phyloP scores from a whole-genome alignment of 176 grass and related monocot species.

The Ananas comosus region DNA sequence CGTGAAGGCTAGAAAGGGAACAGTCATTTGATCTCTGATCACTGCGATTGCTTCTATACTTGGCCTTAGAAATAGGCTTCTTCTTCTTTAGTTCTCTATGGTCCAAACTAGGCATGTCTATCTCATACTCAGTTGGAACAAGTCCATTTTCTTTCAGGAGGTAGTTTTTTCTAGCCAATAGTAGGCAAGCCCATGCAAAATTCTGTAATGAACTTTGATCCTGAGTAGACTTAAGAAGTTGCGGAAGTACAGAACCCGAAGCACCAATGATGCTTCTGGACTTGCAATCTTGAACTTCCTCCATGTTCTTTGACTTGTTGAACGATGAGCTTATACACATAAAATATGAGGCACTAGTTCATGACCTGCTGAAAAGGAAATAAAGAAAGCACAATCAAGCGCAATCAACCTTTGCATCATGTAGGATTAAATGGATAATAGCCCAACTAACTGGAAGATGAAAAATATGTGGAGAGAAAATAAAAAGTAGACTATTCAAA shows the following conservation, averaged over 20 bases:
- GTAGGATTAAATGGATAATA: neutral
- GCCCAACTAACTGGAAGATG: neutral
- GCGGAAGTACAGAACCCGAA: conserved; percentile 41
- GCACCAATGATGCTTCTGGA: conserved; percentile 39
- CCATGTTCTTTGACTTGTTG: conserved; percentile 26
- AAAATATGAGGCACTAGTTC: conserved; percentile 6
- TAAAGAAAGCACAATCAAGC: conserved; percentile 3
- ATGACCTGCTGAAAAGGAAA: conserved; percentile 23
- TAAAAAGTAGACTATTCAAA: neutral
- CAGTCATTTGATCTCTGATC: conserved; percentile 50
- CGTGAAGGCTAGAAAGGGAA: conserved; percentile 65
- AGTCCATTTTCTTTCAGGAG: conserved; percentile 25
- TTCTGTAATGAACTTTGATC: conserved; percentile 61
- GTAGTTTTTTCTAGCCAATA: conserved; percentile 49
- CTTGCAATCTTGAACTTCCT: conserved; percentile 45
- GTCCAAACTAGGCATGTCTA: conserved; percentile 21
- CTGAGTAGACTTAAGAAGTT: conserved; percentile 46
- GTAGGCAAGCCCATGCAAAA: conserved; percentile 45
- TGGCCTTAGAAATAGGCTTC: conserved; percentile 27
- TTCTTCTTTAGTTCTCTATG: conserved; percentile 36
- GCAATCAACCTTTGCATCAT: neutral
- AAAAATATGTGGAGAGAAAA: neutral
- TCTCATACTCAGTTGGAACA: conserved; percentile 22
- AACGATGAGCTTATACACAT: conserved; percentile 1
- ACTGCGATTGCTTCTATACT: conserved; percentile 32